Evolutionary conservation across 2,329 filamentous ascomycete species (phyloP), one percentile per base, ranked within the genome.

Genomic region (Neofusicoccum umdonicola): DNA sequence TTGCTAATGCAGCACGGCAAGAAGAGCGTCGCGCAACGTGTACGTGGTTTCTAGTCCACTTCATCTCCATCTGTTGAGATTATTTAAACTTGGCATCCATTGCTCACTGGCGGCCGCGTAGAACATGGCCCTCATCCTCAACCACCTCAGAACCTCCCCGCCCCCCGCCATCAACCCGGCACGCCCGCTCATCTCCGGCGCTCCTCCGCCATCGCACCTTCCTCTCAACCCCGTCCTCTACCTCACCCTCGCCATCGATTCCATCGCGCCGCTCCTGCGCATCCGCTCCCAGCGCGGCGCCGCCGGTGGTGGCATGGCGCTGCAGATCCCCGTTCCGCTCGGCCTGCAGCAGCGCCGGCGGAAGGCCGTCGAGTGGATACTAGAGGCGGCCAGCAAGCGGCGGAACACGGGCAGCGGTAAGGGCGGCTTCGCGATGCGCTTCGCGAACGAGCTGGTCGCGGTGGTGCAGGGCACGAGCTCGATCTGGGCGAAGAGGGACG

Each of bases 1-100:
- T 83, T 97, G 70, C 79, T 99, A 68, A 99, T 98, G 94, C 83
- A 84, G 71, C 87, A 98, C 78, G 95, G 95, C 71, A 96, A 97
- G 82, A 87, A 96, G 76, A 90, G 90, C 73, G 85, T 87, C 76
- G 95, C 95, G n/a, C 92, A 99, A 78, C 88, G 88, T 81, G 93
- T 96, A 84, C 66, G 86, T 75, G 66, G 69, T 15, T 15, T 11
- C 50, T 64, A 51, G 11, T 61, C 9, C 35, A 51, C n/a, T 60
- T 71, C 66, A 48, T 63, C 39, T 39, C 34, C 27, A 8, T 54
- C 13, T 31, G 6, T 27, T 15, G 22, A 48, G 5, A 31, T 7
- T 34, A 2, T 8, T 34, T 15, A 51, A 15, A 51, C 22, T 2
- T 51, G 9, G 13, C 1, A 15, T 31, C 4, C 27, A 31, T 31